Conservation (phyloP, 2,329 filamentous ascomycete genomes). For the Claviceps monticola region DNA sequence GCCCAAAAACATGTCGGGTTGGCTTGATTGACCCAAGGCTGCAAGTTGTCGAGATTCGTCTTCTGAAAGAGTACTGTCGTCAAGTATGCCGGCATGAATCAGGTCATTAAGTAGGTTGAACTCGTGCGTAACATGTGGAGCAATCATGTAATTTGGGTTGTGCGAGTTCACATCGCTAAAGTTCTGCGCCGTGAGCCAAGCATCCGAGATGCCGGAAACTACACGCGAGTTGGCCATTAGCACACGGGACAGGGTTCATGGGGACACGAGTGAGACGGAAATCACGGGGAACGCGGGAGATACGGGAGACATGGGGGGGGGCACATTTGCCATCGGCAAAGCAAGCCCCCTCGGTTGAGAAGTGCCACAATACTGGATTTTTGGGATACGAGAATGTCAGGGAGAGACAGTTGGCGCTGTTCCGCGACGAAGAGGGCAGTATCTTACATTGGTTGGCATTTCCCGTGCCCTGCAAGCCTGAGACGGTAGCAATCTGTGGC, state of each 20-base stretch:
- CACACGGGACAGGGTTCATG: background rate
- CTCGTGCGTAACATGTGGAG: conserved; percentile 85
- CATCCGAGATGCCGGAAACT: conserved; percentile 72
- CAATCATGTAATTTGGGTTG: conserved; percentile 89
- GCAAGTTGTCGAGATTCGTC: conserved; percentile 44
- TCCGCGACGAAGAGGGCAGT: conserved; percentile 1
- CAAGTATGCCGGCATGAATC: conserved; percentile 77
- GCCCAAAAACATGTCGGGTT: conserved; percentile 34
- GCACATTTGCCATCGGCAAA: background rate
- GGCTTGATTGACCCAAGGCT: conserved; percentile 26
- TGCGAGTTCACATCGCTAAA: conserved; percentile 92
- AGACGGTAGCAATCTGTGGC: conserved; percentile 54
- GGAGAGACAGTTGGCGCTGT: background rate
- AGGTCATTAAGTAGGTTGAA: conserved; percentile 97
- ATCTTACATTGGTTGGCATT: conserved; percentile 59
- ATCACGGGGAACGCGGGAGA: too few species aligned
- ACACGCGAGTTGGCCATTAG: conserved; percentile 5
- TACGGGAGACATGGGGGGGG: too few species aligned
- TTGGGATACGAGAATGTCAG: background rate
- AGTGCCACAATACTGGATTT: background rate
- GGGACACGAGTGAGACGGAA: background rate
- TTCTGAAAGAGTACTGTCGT: conserved; percentile 61
- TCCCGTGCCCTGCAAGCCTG: conserved; percentile 47
- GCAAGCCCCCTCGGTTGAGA: background rate
- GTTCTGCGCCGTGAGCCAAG: conserved; percentile 67